These are phyloP conservation scores for Fusarium beomiforme DNA, from an alignment of 2,329 filamentous ascomycete species.

Conservation along the genomic window DNA sequence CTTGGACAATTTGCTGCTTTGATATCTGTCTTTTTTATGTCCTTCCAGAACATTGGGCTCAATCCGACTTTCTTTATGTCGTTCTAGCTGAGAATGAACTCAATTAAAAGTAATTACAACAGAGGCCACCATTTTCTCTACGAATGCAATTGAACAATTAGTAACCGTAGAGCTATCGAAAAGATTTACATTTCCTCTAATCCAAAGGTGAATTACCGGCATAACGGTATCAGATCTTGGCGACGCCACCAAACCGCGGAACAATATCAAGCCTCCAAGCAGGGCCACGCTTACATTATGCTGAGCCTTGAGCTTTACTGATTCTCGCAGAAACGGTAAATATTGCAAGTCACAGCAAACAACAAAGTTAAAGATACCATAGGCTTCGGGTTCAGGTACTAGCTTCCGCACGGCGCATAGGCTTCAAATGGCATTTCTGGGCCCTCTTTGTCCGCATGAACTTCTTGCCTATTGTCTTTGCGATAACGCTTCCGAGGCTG, in stretches of 20 bases:
- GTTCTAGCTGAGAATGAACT: not conserved
- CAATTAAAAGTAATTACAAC: not conserved
- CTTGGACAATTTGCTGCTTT: not conserved
- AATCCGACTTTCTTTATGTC: not conserved
- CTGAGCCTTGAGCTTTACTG: not conserved
- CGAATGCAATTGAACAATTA: not conserved
- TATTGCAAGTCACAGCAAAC: not conserved
- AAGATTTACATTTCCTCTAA: not conserved
- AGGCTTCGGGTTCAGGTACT: not conserved
- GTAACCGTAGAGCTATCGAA: not conserved
- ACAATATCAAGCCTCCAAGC: constrained; percentile 20
- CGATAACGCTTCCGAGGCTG: not conserved
- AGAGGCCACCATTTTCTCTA: too few relatives aligned
- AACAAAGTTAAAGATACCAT: not conserved
- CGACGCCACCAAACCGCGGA: constrained; percentile 5
- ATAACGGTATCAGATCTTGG: constrained; percentile 1
- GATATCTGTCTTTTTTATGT: not conserved
- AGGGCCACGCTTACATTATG: not conserved
- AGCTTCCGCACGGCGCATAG: not conserved
- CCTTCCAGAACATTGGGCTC: not conserved
- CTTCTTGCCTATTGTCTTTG: not conserved
- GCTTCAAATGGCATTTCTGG: not conserved
- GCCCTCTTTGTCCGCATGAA: not conserved
- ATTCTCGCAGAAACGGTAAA: not conserved
- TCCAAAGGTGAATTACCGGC: not conserved